phyloP scores from a whole-genome alignment of 352 stramenopile species.

The Globisporangium nunn region DNA sequence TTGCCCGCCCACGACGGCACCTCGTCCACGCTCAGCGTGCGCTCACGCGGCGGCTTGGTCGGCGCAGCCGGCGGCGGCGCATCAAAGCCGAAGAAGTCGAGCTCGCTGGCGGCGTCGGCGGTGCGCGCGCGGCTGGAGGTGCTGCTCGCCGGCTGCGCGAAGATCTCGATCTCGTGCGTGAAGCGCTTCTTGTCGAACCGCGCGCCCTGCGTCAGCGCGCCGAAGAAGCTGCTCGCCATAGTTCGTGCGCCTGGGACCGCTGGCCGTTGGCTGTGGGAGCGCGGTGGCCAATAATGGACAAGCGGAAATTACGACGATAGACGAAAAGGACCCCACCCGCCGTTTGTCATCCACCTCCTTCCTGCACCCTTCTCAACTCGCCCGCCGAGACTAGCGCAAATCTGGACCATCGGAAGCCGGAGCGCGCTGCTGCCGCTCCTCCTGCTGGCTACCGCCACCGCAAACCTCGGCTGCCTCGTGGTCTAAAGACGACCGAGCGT shows the following conservation, averaged over 20 bases:
- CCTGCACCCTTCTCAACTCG: too few relatives aligned
- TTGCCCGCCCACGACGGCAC: constrained; percentile 61
- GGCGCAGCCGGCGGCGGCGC: constrained; percentile 6
- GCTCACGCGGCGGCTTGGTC: constrained; percentile 27
- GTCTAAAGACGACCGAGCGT: constrained; percentile 46
- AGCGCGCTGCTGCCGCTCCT: not conserved
- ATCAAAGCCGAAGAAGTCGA: constrained; percentile 83
- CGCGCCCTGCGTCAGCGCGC: constrained; percentile 55
- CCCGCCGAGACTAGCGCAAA: too few relatives aligned
- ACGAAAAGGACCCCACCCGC: too few relatives aligned
- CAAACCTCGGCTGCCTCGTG: not conserved
- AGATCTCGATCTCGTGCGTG: constrained; percentile 50
- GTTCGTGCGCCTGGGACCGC: constrained; percentile 1
- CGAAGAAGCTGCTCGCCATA: constrained; percentile 71
- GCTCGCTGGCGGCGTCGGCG: constrained; percentile 29
- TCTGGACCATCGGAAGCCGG: too few relatives aligned
- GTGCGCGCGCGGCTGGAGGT: constrained; percentile 17
- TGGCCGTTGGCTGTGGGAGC: not conserved
- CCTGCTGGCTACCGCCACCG: not conserved
- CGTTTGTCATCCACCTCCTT: too few relatives aligned
- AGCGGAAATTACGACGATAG: not conserved
- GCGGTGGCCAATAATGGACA: not conserved
- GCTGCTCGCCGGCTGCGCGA: constrained; percentile 26
- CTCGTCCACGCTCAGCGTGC: constrained; percentile 68
- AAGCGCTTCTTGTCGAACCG: constrained; percentile 58